Conservation (phyloP, 2,329 filamentous ascomycete genomes). For the Purpureocillium lavendulum region DNA sequence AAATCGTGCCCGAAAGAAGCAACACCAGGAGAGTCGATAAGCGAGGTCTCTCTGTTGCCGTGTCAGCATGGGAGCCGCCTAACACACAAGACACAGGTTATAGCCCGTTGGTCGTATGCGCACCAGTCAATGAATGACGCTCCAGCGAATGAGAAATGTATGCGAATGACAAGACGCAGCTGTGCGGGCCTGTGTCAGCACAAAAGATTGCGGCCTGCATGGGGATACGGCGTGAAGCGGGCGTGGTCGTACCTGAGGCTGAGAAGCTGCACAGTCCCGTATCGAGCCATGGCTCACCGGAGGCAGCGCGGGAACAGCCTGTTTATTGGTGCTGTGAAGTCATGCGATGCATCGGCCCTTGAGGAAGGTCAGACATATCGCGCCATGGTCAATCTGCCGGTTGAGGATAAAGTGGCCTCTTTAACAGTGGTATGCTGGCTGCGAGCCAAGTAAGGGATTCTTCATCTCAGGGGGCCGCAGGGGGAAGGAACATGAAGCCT, state of each 20-base stretch:
- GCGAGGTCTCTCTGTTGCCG: slow-evolving; percentile 34
- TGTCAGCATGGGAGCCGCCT: slow-evolving; percentile 5
- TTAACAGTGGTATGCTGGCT: too few species aligned
- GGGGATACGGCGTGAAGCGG: too few species aligned
- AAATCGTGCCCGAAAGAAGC: slow-evolving; percentile 32
- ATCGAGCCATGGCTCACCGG: slow-evolving; percentile 6
- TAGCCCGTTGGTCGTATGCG: too few species aligned
- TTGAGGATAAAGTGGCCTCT: too few species aligned
- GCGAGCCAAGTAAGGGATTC: too few species aligned
- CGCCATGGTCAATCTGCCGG: too few species aligned
- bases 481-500: too few species aligned
- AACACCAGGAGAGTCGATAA: slow-evolving; percentile 39
- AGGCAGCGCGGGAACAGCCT: too few species aligned
- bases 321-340: neutral
- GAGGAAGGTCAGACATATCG: too few species aligned
- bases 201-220: neutral
- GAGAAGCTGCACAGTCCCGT: slow-evolving; percentile 6
- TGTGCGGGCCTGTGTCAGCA: slow-evolving; percentile 15
- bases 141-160: slow-evolving; percentile 39
- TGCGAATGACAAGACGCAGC: slow-evolving; percentile 37
- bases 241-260: slow-evolving; percentile 6
- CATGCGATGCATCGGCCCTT: too few species aligned
- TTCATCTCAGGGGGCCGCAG: too few species aligned
- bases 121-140: slow-evolving; percentile 40
- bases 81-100: too few species aligned